Base-by-base conservation (phyloP, 2,329 filamentous ascomycete genomes). In the Aspergillus aculeatinus region DNA sequence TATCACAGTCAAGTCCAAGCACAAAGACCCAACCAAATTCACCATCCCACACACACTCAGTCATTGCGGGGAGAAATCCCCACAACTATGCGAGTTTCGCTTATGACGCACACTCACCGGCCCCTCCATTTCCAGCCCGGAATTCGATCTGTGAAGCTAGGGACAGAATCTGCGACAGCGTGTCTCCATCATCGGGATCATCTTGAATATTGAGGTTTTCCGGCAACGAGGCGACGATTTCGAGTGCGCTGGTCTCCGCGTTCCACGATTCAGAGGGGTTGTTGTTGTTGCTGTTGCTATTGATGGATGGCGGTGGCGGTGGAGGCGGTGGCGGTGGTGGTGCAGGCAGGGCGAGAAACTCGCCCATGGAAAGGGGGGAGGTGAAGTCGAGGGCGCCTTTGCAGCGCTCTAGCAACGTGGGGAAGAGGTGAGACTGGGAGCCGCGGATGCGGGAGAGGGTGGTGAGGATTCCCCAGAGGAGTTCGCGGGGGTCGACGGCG, bases 401-500 rank as follows among this genome's bases (percentile, higher is more conserved):
- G 51, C 69, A 74, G 21, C 70, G 72, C 25, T 74, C 69, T 4
- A 76, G 50, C 0, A 76, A 61, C 3, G 67, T 44, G 0, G 74
- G 73, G 47, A 76, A 74, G 19, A 76, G 68, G 58, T 76, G 74
- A 0, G 74, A 76, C 16, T 72, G 71, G 21, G 74, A 75, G 27
- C 74, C 74, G n/a, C 74, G 73, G 49, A 76, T 77, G 21, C 72
- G 72, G 23, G 72, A 73, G 4, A 77, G 67, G 2, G 72, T 74
- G 50, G 69, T 72, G 16, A 77, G 65, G n/a, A 77, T 74, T 7
- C 74, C 74, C 73, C 75, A 76, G 23, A 77, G 69, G 14, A 77
- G 68, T 48, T 77, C 70, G 23, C 70, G 70, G 11, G 72, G 70
- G 39, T 75, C 71, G 57, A 73, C 57, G 4, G 68, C 64, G 5